Evolutionary conservation across 768 basidiomycete genomes (phyloP), one percentile per base, ranked within the genome.

Genomic region (Xanthoconium purpureum): DNA sequence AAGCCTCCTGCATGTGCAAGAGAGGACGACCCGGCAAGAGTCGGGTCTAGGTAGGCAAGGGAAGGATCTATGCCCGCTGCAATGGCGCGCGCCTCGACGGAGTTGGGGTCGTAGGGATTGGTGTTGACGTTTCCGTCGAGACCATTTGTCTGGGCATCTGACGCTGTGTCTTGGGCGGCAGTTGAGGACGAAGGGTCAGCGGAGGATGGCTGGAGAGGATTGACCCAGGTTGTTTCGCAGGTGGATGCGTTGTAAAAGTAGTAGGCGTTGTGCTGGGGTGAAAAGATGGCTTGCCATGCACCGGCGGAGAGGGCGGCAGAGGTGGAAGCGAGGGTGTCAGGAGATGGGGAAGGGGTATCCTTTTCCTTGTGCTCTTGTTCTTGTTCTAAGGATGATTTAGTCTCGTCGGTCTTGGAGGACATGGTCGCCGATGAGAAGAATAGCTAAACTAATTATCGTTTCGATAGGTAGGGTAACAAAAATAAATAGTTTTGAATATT

Each of bases 11-110:
- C 65, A 8, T 46, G 75, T 64, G 62, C 44, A 39, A 62, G 40
- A 50, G 47, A 73, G 68, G 65, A 68, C 12, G 70, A 46, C 28
- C 75, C 65, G 14, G 71, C 72, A 29, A 93, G 81, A 3, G 86
- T 76, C 3, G 91, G 91, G 69, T 94, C 91, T 53, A 94, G 84
- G 66, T 87, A 72, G 11, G 91, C 90, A 40, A 94, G 80, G 6
- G 84, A 79, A 4, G 91, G 91, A 69, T 93, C 91, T 66, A 94
- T 93, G 50, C 91, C 91, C 61, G 85, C 85, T 5, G 88, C 87
- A 35, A 83, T 64, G 1, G 90, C 89, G 8, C 89, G 88, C 6
- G 82, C 81, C 68, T 90, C 84, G 37, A 86, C 70, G 7, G 84
- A 82, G 38, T 77, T 74, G 43, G 71, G 63, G 62, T 68, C 63